phyloP scores from a whole-genome alignment of 768 basidiomycete species.

The Dioszegia crocea region DNA sequence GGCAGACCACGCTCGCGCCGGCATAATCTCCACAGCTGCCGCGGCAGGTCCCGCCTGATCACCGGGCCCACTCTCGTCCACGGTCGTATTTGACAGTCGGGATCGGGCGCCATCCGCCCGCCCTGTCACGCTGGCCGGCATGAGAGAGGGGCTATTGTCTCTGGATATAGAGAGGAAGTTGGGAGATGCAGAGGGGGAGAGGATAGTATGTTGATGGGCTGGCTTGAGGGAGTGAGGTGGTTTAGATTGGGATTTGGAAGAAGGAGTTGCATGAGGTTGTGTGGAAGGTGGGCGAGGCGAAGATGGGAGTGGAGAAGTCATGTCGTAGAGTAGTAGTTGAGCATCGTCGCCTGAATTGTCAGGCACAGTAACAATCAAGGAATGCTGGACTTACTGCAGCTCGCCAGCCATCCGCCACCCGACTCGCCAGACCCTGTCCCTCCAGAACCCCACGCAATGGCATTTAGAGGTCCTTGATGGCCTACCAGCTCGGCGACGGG shows the following conservation, averaged over 20 bases:
- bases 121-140: background rate
- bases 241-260: constrained; percentile 7
- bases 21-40: constrained; percentile 27
- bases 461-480: constrained; percentile 76
- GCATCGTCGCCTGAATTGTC: constrained; percentile 75
- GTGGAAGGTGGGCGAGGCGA: constrained; percentile 51
- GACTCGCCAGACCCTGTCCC: constrained; percentile 22
- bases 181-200: constrained; percentile 11
- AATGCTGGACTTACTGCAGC: constrained; percentile 61
- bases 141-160: background rate
- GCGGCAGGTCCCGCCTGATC: background rate
- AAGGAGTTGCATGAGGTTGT: constrained; percentile 3
- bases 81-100: background rate
- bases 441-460: constrained; percentile 82
- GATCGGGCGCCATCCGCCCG: background rate
- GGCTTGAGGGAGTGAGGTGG: constrained; percentile 13
- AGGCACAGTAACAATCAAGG: background rate
- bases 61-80: background rate
- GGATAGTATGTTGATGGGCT: constrained; percentile 22
- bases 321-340: constrained; percentile 90
- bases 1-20: constrained; percentile 37
- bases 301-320: constrained; percentile 50
- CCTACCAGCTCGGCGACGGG: constrained; percentile 87
- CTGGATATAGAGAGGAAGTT: constrained; percentile 8
- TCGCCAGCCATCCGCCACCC: constrained; percentile 77